Conservation (phyloP, 192 early-diverging fungal species). For the Rhizophagus sp. region DNA sequence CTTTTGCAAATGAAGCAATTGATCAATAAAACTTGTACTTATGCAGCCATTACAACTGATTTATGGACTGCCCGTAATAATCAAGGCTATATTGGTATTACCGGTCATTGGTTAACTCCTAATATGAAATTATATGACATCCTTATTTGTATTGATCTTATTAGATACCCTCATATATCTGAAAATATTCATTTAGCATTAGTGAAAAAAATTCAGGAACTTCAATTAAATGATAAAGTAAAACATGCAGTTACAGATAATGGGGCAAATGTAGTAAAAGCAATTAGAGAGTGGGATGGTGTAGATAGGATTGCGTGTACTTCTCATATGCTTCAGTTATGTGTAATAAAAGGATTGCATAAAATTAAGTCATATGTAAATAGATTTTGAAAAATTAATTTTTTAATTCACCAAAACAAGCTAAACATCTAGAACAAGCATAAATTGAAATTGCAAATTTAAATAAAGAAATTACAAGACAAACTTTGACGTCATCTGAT, state of each 20-base stretch:
- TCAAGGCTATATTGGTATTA: background rate
- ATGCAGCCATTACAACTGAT: background rate
- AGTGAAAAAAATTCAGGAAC: background rate
- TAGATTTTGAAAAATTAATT: background rate
- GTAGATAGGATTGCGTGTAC: background rate
- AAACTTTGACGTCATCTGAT: too few relatives aligned
- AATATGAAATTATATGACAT: background rate
- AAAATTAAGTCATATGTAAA: background rate
- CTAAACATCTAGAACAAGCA: background rate
- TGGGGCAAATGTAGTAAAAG: background rate
- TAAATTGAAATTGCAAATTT: background rate
- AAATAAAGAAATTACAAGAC: background rate
- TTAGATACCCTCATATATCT: background rate
- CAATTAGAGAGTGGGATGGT: background rate
- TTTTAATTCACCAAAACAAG: constrained; percentile 5
- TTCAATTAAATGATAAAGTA: background rate
- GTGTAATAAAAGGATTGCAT: background rate
- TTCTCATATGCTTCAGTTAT: background rate
- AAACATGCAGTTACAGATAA: background rate
- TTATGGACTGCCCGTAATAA: background rate
- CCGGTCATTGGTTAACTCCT: background rate
- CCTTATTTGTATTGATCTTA: background rate
- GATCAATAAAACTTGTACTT: too few relatives aligned
- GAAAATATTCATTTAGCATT: background rate
- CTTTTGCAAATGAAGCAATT: too few relatives aligned